Evolutionary conservation across 345 rosid genomes (phyloP).

Genomic region (Gossypium sturtianum): DNA sequence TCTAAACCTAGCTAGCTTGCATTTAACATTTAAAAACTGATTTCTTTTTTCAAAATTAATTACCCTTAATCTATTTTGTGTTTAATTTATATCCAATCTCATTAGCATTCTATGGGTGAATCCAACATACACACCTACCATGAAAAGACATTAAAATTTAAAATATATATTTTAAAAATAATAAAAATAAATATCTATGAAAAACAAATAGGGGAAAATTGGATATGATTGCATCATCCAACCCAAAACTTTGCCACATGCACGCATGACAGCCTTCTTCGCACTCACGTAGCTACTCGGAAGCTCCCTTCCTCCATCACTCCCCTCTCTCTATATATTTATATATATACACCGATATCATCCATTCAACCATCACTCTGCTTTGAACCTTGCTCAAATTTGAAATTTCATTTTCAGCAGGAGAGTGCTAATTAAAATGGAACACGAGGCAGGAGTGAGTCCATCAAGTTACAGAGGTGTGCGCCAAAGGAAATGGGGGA

Average conservation of each 20-base stretch:
- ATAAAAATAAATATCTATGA: not conserved
- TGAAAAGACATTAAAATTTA: not conserved
- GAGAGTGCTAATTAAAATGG: not conserved
- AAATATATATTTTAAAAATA: not conserved
- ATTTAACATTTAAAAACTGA: not conserved
- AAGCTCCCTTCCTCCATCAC: constrained; percentile 31
- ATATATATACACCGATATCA: not conserved
- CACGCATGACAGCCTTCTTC: constrained; percentile 22
- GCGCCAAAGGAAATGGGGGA: constrained; percentile 89
- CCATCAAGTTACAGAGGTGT: constrained; percentile 56
- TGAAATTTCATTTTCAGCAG: not conserved
- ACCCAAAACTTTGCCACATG: constrained; percentile 13
- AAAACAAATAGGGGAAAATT: not conserved
- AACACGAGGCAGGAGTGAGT: constrained; percentile 13
- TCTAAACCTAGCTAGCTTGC: not conserved
- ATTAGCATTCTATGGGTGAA: not conserved
- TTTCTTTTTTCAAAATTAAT: not conserved
- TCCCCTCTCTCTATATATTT: constrained; percentile 1
- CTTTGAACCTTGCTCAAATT: not conserved
- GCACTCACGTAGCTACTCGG: constrained; percentile 39
- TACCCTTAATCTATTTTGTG: not conserved
- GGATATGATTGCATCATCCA: constrained; percentile 5
- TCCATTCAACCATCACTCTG: not conserved
- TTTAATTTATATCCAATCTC: too few species aligned
- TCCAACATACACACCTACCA: not conserved